phyloP scores from a whole-genome alignment of 2,329 filamentous ascomycete genomes.

The Neospermospora avenae region DNA sequence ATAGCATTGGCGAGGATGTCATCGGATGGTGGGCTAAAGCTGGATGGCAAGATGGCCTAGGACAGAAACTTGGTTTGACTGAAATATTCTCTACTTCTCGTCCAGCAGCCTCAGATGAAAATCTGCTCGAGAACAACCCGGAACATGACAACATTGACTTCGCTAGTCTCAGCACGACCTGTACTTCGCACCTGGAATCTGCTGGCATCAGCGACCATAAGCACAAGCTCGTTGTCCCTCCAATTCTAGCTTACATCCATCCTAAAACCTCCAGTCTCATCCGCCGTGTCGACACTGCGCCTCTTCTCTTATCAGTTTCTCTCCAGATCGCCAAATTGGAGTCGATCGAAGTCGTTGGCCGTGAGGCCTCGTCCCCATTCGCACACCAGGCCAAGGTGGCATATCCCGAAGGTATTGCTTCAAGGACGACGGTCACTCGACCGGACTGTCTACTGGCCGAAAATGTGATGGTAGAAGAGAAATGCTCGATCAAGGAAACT shows the following conservation, averaged over 20 bases:
- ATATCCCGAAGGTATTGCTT: constrained; percentile 77
- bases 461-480: constrained; percentile 86
- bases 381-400: constrained; percentile 78
- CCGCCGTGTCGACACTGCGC: constrained; percentile 82
- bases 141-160: constrained; percentile 31
- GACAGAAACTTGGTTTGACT: constrained; percentile 71
- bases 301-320: constrained; percentile 76
- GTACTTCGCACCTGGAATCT: constrained; percentile 27
- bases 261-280: constrained; percentile 58
- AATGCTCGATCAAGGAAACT: constrained; percentile 86
- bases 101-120: constrained; percentile 39
- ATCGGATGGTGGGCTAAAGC: constrained; percentile 96
- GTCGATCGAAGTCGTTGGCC: constrained; percentile 62
- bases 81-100: constrained; percentile 56
- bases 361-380: constrained; percentile 62
- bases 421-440: constrained; percentile 76
- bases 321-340: constrained; percentile 82
- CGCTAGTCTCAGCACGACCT: constrained; percentile 32
- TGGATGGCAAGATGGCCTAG: constrained; percentile 80
- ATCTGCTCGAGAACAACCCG: constrained; percentile 30
- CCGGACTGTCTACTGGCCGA: constrained; percentile 80
- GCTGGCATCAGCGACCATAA: constrained; percentile 2
- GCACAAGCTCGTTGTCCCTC: constrained; percentile 54
- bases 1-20: constrained; percentile 87
- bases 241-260: constrained; percentile 80